Percentiles rank a stretch among this genome's conserved stretches.
These are phyloP conservation scores for Stagonosporopsis vannaccii DNA, from an alignment of 2,329 filamentous ascomycete genomes.

Conservation along the genomic window DNA sequence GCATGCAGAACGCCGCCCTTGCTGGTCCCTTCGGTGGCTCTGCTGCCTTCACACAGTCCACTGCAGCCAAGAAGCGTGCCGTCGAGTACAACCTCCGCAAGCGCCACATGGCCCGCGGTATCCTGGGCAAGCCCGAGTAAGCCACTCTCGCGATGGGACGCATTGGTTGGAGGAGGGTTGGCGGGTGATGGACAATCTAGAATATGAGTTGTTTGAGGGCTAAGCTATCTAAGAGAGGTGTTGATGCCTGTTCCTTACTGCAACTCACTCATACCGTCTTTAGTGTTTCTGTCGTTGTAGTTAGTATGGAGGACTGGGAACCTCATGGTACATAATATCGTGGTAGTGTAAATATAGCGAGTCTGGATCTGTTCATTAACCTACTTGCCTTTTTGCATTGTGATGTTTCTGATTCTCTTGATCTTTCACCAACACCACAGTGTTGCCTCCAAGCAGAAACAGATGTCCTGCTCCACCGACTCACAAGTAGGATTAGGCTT, in stretches of 20 bases:
- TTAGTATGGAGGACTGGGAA: slow-evolving; percentile 14
- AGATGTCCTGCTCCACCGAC: background rate
- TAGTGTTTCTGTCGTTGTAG: slow-evolving; percentile 13
- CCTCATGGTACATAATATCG: slow-evolving; percentile 16
- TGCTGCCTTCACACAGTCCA: slow-evolving; percentile 69
- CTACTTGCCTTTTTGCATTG: background rate
- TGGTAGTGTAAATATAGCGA: slow-evolving; percentile 21
- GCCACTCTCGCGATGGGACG: background rate
- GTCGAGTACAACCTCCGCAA: slow-evolving; percentile 61
- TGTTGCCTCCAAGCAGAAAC: background rate
- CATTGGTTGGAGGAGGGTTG: slow-evolving; percentile 3
- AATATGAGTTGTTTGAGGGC: slow-evolving; percentile 16
- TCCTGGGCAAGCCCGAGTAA: slow-evolving; percentile 45
- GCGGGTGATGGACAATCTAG: slow-evolving; percentile 26
- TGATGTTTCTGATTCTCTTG: slow-evolving; percentile 1
- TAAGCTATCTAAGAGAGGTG: slow-evolving; percentile 2
- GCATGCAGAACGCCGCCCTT: slow-evolving; percentile 67
- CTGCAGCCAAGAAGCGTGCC: slow-evolving; percentile 67
- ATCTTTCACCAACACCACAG: background rate
- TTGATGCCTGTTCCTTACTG: slow-evolving; percentile 11
- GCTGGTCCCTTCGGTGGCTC: slow-evolving; percentile 73
- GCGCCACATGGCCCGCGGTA: slow-evolving; percentile 46
- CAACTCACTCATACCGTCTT: slow-evolving; percentile 25
- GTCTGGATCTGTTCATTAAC: slow-evolving; percentile 18
- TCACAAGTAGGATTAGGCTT: slow-evolving; percentile 3